These are phyloP conservation scores for Penicillium oxalicum DNA, from an alignment of 2,329 filamentous ascomycete species.

Conservation along the genomic window DNA sequence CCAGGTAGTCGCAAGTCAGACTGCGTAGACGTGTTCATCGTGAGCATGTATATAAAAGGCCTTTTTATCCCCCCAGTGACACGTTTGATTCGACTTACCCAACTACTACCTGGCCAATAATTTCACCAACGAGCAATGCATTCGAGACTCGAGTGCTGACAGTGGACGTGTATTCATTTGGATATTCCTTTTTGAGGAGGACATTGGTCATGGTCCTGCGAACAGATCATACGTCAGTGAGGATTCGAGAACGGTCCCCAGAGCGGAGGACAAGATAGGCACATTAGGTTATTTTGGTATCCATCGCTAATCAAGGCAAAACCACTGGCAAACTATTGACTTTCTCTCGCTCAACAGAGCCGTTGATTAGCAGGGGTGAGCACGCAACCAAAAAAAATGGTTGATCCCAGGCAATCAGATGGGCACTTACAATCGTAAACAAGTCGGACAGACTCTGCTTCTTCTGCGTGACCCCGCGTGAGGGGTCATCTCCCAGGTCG, in stretches of 20 bases:
- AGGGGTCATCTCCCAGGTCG: constrained; percentile 3
- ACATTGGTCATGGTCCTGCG: constrained; percentile 28
- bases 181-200: constrained; percentile 23
- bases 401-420: neutral
- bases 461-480: constrained; percentile 13
- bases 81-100: constrained; percentile 13
- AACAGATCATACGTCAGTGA: too few species aligned
- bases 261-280: neutral
- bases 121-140: constrained; percentile 24
- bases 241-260: neutral
- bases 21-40: constrained; percentile 5
- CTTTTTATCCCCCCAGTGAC: too few species aligned
- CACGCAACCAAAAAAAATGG: neutral
- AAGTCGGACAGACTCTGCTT: constrained; percentile 23
- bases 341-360: neutral
- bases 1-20: constrained; percentile 43
- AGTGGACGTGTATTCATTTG: constrained; percentile 19
- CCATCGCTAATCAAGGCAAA: constrained; percentile 28
- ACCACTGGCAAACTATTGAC: constrained; percentile 22
- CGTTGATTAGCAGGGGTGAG: neutral
- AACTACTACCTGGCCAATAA: constrained; percentile 24
- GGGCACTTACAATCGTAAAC: constrained; percentile 23
- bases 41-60: neutral
- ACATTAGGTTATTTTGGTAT: constrained; percentile 29
- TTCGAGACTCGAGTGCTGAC: constrained; percentile 28